phyloP scores from a whole-genome alignment of 1,284 basidiomycete genomes.

The Cerioporus squamosus region DNA sequence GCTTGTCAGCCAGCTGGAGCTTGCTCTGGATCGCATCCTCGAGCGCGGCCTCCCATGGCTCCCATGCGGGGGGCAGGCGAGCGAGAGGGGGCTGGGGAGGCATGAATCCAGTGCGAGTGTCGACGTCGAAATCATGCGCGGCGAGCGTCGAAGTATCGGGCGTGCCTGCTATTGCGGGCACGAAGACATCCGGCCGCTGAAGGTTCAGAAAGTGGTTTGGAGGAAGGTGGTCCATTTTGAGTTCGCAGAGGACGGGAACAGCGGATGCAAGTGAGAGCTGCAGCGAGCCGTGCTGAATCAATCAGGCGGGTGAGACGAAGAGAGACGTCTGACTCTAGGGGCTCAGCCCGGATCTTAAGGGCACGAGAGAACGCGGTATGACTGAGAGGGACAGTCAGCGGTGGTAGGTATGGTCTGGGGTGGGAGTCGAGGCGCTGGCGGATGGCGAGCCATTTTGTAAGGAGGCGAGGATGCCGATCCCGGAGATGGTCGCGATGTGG shows the following conservation, averaged over 20 bases:
- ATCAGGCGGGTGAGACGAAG: not conserved
- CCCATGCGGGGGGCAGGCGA: conserved; percentile 66
- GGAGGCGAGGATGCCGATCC: conserved; percentile 1
- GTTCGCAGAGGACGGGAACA: not conserved
- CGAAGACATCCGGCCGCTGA: conserved; percentile 55
- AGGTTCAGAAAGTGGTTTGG: conserved; percentile 70
- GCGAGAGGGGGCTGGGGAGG: conserved; percentile 78
- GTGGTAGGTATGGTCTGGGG: conserved; percentile 11
- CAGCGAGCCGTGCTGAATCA: not conserved
- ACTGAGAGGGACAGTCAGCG: not conserved
- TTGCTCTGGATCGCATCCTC: conserved; percentile 53
- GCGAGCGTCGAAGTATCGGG: conserved; percentile 87
- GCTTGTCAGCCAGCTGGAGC: conserved; percentile 61
- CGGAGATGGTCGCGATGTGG: conserved; percentile 18
- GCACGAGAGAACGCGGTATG: not conserved
- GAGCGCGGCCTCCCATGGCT: conserved; percentile 71
- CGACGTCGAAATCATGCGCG: conserved; percentile 94
- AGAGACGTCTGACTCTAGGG: not conserved
- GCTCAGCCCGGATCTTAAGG: conserved; percentile 14
- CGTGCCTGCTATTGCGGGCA: conserved; percentile 43
- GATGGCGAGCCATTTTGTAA: not conserved
- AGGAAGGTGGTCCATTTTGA: conserved; percentile 39
- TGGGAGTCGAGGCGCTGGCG: not conserved
- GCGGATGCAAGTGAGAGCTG: not conserved
- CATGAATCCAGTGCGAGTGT: conserved; percentile 91